Percentiles rank a stretch among this genome's conserved stretches.
These are phyloP conservation scores for Ophiostoma triangulosporum DNA, from an alignment of 2,329 filamentous ascomycete genomes.

Conservation along the genomic window DNA sequence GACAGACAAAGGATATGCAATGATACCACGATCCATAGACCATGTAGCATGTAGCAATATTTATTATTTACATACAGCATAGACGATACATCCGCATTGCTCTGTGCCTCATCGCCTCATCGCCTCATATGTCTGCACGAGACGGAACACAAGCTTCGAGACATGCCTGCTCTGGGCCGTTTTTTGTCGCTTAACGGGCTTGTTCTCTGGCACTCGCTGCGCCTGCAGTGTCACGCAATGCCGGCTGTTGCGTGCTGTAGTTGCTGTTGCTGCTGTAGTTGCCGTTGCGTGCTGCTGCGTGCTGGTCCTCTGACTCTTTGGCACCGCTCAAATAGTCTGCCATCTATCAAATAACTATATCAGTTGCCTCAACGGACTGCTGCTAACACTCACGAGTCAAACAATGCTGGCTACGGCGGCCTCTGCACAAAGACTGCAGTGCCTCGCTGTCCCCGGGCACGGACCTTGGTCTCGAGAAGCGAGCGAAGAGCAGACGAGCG, in stretches of 20 bases:
- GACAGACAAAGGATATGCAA: neutral
- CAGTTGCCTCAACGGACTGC: no score
- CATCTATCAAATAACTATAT: no score
- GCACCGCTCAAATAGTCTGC: no score
- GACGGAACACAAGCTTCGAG: neutral
- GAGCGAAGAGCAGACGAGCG: slow-evolving; percentile 7
- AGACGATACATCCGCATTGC: no score
- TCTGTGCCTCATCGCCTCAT: neutral
- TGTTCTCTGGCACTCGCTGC: neutral
- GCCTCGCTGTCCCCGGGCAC: neutral
- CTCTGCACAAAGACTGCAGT: neutral
- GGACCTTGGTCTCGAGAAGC: slow-evolving; percentile 10
- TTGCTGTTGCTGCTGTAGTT: no score
- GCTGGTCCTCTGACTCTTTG: no score
- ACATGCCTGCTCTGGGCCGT: neutral
- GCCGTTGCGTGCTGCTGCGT: no score
- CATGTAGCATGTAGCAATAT: no score
- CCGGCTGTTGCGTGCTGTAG: neutral
- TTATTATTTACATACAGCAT: no score
- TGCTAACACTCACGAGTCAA: no score
- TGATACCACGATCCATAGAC: neutral
- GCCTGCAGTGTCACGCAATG: neutral
- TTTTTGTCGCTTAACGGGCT: neutral
- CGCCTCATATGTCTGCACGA: no score
- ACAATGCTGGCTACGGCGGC: no score